These are phyloP conservation scores for Pythium coloratum DNA, from an alignment of 352 stramenopile genomes.

Conservation along the genomic window DNA sequence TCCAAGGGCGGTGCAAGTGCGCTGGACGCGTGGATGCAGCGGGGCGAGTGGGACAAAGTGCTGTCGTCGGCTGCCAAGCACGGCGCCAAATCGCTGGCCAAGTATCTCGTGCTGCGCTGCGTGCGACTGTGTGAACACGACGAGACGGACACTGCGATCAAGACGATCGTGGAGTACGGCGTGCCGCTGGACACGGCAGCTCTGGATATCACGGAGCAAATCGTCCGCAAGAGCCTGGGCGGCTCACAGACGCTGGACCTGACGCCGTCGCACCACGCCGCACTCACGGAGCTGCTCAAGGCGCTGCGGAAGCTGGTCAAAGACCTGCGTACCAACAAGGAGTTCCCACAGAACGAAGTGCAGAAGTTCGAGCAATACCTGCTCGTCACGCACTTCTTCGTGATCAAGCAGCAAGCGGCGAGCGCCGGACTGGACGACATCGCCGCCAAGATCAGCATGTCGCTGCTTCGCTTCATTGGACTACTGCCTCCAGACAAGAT, in stretches of 20 bases:
- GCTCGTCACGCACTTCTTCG: constrained; percentile 77
- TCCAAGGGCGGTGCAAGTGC: constrained; percentile 49
- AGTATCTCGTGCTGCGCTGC: constrained; percentile 86
- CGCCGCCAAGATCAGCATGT: constrained; percentile 81
- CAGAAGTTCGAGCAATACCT: constrained; percentile 81
- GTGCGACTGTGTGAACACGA: constrained; percentile 68
- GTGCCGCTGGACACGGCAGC: constrained; percentile 61
- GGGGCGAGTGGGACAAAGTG: constrained; percentile 93
- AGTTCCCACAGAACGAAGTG: constrained; percentile 45
- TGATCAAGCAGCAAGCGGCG: constrained; percentile 67
- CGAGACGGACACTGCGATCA: constrained; percentile 76
- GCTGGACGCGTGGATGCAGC: constrained; percentile 91
- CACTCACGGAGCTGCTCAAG: constrained; percentile 64
- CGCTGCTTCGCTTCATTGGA: constrained; percentile 87
- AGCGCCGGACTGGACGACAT: constrained; percentile 62
- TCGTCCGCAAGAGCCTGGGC: constrained; percentile 58
- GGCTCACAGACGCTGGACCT: constrained; percentile 46
- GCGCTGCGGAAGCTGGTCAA: constrained; percentile 63
- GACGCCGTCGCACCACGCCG: constrained; percentile 40
- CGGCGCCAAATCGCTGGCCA: constrained; percentile 66
- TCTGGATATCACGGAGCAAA: constrained; percentile 53
- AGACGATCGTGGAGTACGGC: constrained; percentile 74
- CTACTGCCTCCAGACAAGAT: constrained; percentile 93
- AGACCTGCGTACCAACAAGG: constrained; percentile 60
- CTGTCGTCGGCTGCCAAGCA: constrained; percentile 85